Conservation (phyloP, 73 alveolate species). For the Paramecium biaurelia region DNA sequence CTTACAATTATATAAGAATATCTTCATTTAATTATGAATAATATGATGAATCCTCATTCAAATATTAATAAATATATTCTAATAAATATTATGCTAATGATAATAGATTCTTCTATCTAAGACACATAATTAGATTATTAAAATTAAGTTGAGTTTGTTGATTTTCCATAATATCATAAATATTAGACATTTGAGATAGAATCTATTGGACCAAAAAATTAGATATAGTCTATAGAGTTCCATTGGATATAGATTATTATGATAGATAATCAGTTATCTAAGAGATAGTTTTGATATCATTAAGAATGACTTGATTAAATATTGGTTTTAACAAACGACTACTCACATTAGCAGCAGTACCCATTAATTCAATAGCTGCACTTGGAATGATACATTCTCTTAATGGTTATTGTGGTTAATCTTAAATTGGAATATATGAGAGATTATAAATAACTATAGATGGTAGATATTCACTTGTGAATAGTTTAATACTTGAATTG, state of each 20-base stretch:
- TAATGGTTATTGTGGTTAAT: constrained; percentile 1
- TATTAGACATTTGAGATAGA: neutral
- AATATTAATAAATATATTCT: neutral
- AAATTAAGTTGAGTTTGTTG: neutral
- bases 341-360: constrained; percentile 43
- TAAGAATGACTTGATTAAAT: neutral
- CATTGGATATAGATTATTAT: neutral
- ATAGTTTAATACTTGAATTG: neutral
- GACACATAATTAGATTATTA: neutral
- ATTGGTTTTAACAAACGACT: constrained; percentile 2
- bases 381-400: constrained; percentile 48
- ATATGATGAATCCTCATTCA: neutral
- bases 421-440: neutral
- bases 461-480: constrained; percentile 34
- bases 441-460: neutral
- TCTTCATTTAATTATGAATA: neutral
- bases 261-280: neutral
- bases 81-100: neutral
- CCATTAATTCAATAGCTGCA: constrained; percentile 53
- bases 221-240: neutral
- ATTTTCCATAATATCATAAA: neutral
- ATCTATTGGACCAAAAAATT: neutral
- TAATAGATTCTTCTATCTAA: neutral
- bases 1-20: neutral
- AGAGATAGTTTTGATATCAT: neutral